A percentile compares a stretch with the other conserved stretches of the same genome.
Conservation (phyloP, 2,329 filamentous ascomycete species). For the Fusarium odoratissimum region DNA sequence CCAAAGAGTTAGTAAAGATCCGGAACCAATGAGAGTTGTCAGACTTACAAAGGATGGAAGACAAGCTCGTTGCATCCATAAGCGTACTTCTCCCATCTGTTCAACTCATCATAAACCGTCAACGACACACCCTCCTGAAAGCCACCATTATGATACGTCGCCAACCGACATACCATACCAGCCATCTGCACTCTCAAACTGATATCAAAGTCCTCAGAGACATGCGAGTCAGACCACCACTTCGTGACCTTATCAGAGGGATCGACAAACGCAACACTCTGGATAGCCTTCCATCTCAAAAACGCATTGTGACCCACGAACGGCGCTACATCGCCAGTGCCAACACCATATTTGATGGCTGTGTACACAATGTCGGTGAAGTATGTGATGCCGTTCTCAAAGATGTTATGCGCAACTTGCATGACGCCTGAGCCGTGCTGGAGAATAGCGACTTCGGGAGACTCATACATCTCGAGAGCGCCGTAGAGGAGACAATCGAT, state of each 20-base stretch:
- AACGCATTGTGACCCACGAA: slow-evolving; percentile 85
- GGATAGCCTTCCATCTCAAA: slow-evolving; percentile 69
- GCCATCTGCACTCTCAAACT: slow-evolving; percentile 75
- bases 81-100: slow-evolving; percentile 79
- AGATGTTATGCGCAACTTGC: slow-evolving; percentile 78
- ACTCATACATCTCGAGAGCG: slow-evolving; percentile 77
- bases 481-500: slow-evolving; percentile 75
- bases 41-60: slow-evolving; percentile 69
- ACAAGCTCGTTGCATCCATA: slow-evolving; percentile 78
- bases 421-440: slow-evolving; percentile 81
- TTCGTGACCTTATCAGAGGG: slow-evolving; percentile 65
- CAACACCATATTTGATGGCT: slow-evolving; percentile 76
- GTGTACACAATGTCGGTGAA: slow-evolving; percentile 84
- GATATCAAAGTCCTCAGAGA: slow-evolving; percentile 84
- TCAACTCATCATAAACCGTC: slow-evolving; percentile 78
- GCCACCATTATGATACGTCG: slow-evolving; percentile 74
- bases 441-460: slow-evolving; percentile 76
- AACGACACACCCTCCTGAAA: slow-evolving; percentile 81
- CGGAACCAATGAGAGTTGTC: fast-evolving
- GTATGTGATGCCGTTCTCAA: slow-evolving; percentile 79
- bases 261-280: slow-evolving; percentile 41
- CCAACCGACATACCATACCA: slow-evolving; percentile 76
- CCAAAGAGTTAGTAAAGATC: fast-evolving
- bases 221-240: slow-evolving; percentile 80
- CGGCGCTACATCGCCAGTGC: slow-evolving; percentile 77